These are phyloP conservation scores for Lindgomyces ingoldianus DNA, from an alignment of 495 filamentous ascomycete genomes.

Conservation along the genomic window DNA sequence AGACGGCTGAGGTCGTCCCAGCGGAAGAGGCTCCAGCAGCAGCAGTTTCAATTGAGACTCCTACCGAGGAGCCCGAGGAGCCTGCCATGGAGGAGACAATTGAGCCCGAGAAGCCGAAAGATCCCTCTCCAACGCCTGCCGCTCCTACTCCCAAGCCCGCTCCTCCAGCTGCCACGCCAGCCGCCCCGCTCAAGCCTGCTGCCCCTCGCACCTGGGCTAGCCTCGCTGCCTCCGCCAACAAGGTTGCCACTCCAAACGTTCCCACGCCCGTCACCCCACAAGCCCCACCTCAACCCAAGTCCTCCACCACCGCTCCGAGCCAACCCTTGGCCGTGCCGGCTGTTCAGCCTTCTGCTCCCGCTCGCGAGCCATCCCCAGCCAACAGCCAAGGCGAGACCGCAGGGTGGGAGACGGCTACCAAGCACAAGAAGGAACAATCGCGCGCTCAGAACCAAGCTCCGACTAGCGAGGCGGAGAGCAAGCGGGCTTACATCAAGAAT, in stretches of 20 bases:
- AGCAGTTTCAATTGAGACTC: slow-evolving; percentile 36
- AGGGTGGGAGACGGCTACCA: slow-evolving; percentile 79
- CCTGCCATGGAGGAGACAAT: slow-evolving; percentile 42
- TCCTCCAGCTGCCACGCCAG: slow-evolving; percentile 44
- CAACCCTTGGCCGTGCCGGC: slow-evolving; percentile 33
- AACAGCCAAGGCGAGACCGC: slow-evolving; percentile 51
- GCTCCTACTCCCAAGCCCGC: slow-evolving; percentile 48
- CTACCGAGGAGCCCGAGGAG: slow-evolving; percentile 40
- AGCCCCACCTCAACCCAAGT: slow-evolving; percentile 36
- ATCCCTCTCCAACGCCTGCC: slow-evolving; percentile 60
- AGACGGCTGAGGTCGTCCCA: slow-evolving; percentile 31
- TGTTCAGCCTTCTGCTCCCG: slow-evolving; percentile 45
- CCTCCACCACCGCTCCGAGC: slow-evolving; percentile 23
- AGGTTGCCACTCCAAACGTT: slow-evolving; percentile 46
- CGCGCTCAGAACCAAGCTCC: slow-evolving; percentile 55
- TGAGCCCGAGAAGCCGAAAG: slow-evolving; percentile 59
- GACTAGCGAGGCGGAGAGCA: slow-evolving; percentile 46
- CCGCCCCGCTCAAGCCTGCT: slow-evolving; percentile 50
- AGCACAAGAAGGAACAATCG: slow-evolving; percentile 78
- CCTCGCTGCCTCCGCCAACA: slow-evolving; percentile 60
- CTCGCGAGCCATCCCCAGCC: slow-evolving; percentile 49
- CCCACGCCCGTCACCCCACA: slow-evolving; percentile 26
- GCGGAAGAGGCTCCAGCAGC: slow-evolving; percentile 34
- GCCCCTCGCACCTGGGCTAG: slow-evolving; percentile 90
- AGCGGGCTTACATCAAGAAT: slow-evolving; percentile 86